Evolutionary conservation across 768 basidiomycete genomes (phyloP), one percentile per base, ranked within the genome.

Genomic region (Macrolepiota albuminosa): DNA sequence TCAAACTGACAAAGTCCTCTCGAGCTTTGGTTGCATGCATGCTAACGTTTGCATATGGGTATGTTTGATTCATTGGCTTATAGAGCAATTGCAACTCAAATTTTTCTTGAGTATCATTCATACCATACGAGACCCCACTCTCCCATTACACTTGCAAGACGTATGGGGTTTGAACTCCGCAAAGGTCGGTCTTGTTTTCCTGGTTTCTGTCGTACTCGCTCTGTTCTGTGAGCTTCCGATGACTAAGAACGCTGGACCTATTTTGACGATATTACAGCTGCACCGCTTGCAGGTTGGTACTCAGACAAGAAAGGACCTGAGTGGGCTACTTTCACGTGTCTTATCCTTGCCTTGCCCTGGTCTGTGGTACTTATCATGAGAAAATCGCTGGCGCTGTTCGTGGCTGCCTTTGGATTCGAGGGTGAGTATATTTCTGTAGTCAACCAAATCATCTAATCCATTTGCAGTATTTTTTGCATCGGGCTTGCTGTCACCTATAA

Each of bases 101-200:
- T 54, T 36, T 34, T 54, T 33, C 31, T 11, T 21, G 10, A 86
- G 84, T 6, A 64, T 84, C 14, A 69, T 81, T 1, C 79, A 75
- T 54, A 81, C 75, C 39, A 75, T 75, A 53, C 77, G 78, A 64
- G 86, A 87, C 54, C 83, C 86, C 16, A 74, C 84, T 6, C 71
- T 87, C 40, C 84, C 86, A 1, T 68, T 86, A 31, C 83, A 82
- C 60, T 67, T 86, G 39, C 79, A 83, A 61, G 66, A 66, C 11
- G 61, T 78, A 7, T 87, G 84, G 81, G 69, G 70, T 5, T 75
- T 82, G 43, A 62, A 76, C 56, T 76, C 85, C 0, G 68, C 67
- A n/a, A 69, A 72, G 68, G 84, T 88, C 10, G 89, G 89, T 8
- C 64, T 90, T n/a, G 79, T 88, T 16, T 86, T 85, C 67, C 72